Base-by-base conservation (phyloP, 305 asterid genomes). In the Euphrasia arctica region DNA sequence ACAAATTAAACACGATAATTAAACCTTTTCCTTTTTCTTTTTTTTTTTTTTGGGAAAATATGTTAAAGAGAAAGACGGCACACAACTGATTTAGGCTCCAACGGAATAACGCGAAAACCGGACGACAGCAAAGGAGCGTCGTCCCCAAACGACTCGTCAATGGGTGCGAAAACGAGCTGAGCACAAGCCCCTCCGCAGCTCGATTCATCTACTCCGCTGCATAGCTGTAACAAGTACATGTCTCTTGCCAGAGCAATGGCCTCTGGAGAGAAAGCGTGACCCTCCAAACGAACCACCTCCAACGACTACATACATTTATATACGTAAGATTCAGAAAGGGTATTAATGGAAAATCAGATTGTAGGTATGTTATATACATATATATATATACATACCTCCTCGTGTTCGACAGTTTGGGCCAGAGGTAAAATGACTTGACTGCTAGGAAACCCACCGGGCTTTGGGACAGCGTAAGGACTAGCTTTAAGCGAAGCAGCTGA, bases 281-380 rank as follows among this genome's bases (percentile, higher is more conserved):
- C 96, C 78, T 85, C 98, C 64, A 91, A 70, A 61, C 96, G 95
- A 75, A 91, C 95, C 58, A 91, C 98, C 82, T 91, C 98, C 57
- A 91, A 82, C 54, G 84, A 86, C 96, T 86, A 78, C 57, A 81
- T 56, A 78, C 57, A 81, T 56, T 39, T 31, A 4, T 50, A 34
- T 25, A 4, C 29, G 27, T 12, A 28, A n/a, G 8, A 51, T 51
- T 25, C 1, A 13, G 15, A 27, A 48, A 57, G 14, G 14, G 65
- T 10, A 48, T 55, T 8, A 49, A 54, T 48, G 54, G 60, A 39
- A 48, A 58, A 56, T n/a, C 41, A 60, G 41, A 59, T 5, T n/a
- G 27, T 12, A 25, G 27, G 27, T 25, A 1, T 25, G 22, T 18
- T 18, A 18, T 18, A 18, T 18, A 18, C 22, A 25, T 25, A 1